phyloP scores from a whole-genome alignment of 169 alveolate species.

The Cryptosporidium viatorum region DNA sequence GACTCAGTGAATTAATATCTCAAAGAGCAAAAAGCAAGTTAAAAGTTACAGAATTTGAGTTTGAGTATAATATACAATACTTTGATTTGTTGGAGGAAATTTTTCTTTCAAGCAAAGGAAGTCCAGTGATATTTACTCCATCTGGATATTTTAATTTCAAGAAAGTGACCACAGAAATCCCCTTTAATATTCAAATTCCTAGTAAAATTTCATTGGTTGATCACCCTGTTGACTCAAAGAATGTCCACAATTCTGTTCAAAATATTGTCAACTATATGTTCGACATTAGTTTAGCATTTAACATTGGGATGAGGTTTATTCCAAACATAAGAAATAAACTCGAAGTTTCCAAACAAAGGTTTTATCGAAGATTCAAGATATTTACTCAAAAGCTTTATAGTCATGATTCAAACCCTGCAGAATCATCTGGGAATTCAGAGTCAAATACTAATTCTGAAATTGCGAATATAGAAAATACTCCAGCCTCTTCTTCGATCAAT shows the following conservation, averaged over 20 bases:
- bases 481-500: background rate
- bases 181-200: conserved; percentile 45
- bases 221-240: conserved; percentile 55
- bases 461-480: background rate
- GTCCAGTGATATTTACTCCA: conserved; percentile 47
- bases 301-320: conserved; percentile 12
- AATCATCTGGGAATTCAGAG: background rate
- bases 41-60: background rate
- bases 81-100: background rate
- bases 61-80: background rate
- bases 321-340: conserved; percentile 35
- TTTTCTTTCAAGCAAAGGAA: conserved; percentile 1
- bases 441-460: background rate
- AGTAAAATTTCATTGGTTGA: conserved; percentile 1
- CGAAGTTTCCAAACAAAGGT: conserved; percentile 8
- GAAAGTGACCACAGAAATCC: background rate
- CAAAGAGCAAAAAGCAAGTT: background rate
- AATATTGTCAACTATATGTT: conserved; percentile 15
- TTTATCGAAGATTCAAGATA: conserved; percentile 4
- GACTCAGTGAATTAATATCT: background rate
- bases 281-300: background rate
- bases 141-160: conserved; percentile 68
- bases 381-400: background rate
- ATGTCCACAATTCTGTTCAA: background rate
- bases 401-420: background rate